Base-by-base conservation (phyloP, 495 filamentous ascomycete genomes). In the Xylaria castorea region DNA sequence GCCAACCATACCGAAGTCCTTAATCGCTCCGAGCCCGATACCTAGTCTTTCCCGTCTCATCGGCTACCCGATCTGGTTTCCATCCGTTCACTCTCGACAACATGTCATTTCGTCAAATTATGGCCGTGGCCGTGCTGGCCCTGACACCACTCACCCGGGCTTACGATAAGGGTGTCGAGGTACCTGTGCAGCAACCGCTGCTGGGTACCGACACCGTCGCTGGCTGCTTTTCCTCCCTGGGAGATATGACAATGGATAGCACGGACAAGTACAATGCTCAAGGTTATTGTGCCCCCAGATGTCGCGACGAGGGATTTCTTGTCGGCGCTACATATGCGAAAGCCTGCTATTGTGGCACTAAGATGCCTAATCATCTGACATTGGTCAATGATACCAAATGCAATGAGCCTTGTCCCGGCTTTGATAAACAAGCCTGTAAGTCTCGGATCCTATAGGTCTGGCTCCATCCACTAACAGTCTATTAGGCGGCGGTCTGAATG, bases 341-440 rank as follows among this genome's bases (percentile, higher is more conserved):
- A 5, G 76, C 84, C 20, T 94, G 92, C 79, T 91, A 77, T 67
- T 94, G 92, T 76, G 92, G 92, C 48, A 75, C 86, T 48, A 76
- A 77, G 46, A 80, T 91, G 44, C 92, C 92, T 9, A 83, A 87
- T 25, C 74, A 81, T 20, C 66, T 72, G 6, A 79, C 78, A 57
- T 73, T 86, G 71, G 84, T 88, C 3, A 80, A 84, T 48, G 82
- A 89, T 73, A 73, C 71, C 12, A 71, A 83, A 3, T 94, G 92
- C 81, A 85, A 85, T 60, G 81, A 83, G 34, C 66, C 79, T 1
- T 94, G 92, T 78, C 77, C 83, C n/a, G 90, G 90, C 7, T 91
- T 78, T 66, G 75, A 74, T 30, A 5, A 66, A 2, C 79, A 89
- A 46, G 85, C 81, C 18, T 94, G 92, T 93, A 88, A 74, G 91